Percentiles rank a stretch among this genome's conserved stretches.
phyloP scores from a whole-genome alignment of 352 stramenopile species.

The Pseudoperonospora humuli region DNA sequence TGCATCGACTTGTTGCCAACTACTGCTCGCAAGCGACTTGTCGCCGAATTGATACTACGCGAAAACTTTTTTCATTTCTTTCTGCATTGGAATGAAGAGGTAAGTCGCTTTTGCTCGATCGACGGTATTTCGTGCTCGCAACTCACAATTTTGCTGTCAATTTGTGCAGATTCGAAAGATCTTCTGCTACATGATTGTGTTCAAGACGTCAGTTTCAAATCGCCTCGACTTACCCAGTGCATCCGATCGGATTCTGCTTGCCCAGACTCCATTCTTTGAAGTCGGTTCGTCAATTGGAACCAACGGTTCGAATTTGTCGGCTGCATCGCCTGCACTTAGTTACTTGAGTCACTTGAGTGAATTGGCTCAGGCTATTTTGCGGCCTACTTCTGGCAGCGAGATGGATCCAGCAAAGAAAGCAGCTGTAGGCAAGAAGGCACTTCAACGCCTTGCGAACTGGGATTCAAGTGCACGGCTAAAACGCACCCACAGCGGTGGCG shows the following conservation, averaged over 20 bases:
- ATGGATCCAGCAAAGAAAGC: conserved; percentile 39
- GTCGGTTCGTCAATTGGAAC: conserved; percentile 9
- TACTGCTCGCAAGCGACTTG: conserved; percentile 48
- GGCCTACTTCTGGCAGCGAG: conserved; percentile 25
- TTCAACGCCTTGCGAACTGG: conserved; percentile 60
- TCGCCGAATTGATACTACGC: conserved; percentile 66
- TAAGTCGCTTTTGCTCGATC: conserved; percentile 11
- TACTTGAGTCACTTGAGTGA: conserved; percentile 74
- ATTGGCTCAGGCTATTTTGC: conserved; percentile 60
- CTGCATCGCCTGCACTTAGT: conserved; percentile 29
- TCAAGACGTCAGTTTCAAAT: conserved; percentile 71
- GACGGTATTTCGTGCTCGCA: neutral
- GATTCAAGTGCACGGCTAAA: conserved; percentile 49
- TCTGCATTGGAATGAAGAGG: conserved; percentile 87
- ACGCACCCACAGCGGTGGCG: conserved; percentile 24
- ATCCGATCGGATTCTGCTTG: conserved; percentile 68
- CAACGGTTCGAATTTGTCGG: conserved; percentile 15
- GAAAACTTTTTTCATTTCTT: conserved; percentile 86
- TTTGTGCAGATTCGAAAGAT: conserved; percentile 67
- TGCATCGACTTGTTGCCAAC: conserved; percentile 67
- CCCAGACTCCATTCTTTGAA: conserved; percentile 66
- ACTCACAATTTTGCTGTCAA: neutral
- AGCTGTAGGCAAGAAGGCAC: conserved; percentile 34
- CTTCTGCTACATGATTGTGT: conserved; percentile 79
- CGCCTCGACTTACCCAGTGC: conserved; percentile 65